Evolutionary conservation across 2,329 filamentous ascomycete genomes (phyloP), one percentile per base, ranked within the genome.

Genomic region (Arthrobotrys iridis): DNA sequence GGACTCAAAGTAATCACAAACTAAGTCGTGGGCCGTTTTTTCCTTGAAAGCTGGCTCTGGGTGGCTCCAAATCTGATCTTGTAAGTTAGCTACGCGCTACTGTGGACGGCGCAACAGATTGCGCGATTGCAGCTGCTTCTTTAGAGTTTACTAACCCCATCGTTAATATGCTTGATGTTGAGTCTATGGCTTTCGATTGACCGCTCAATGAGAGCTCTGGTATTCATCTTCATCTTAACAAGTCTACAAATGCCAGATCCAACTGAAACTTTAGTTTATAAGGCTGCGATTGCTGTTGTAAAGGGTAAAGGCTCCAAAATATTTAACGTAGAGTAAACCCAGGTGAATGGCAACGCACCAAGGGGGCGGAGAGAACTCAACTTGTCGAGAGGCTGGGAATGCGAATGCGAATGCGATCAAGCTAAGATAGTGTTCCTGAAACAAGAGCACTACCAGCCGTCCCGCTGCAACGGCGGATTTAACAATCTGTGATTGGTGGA

Each of bases 41-140:
- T 87, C 85, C 37, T 85, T 77, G 74, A 83, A 86, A 0, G 82
- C 83, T 0, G 86, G 80, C 77, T 87, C 85, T 0, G 85, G 85
- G 63, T 86, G 84, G 52, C 86, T 84, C 78, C 86, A 85, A 15
- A 87, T 85, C 66, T 83, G 11, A 2, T 52, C 43, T 15, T 52
- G 15, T 2, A 20, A 20, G 28, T 59, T n/a, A 35, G 33, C n/a
- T 7, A 13, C 22, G 8, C 3, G 52, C n/a, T 24, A n/a, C 13
- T 30, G 22, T 24, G 2, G 4, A 26, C 26, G 43, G 35, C 3
- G n/a, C n/a, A n/a, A n/a, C n/a, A n/a, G n/a, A 8, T 43, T 13
- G 20, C n/a, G 1, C 1, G 22, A n/a, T 22, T 4, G 3, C 7
- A 2, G 43, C 43, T 2, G 7, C 4, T 10, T 46, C 10, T 33